Percentiles rank a stretch among this genome's conserved stretches.
Conservation (phyloP, 2,329 filamentous ascomycete species). For the Mycosphaerella sp. region DNA sequence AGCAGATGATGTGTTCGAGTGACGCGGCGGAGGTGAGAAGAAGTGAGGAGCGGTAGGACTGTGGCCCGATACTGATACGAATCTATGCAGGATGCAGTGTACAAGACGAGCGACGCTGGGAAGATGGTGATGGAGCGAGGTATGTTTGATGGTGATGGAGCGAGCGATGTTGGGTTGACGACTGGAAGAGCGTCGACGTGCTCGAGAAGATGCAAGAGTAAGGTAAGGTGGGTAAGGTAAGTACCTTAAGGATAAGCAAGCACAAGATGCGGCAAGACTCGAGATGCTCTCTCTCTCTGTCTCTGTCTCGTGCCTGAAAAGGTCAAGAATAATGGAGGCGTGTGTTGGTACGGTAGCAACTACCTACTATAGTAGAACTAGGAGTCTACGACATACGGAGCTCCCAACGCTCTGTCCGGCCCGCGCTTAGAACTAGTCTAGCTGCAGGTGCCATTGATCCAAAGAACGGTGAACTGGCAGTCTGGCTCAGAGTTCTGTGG, state of each 20-base stretch:
- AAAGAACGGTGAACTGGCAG: neutral
- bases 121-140: neutral
- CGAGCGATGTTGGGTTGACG: neutral
- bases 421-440: neutral
- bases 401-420: neutral
- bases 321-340: neutral
- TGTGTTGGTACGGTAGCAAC: neutral
- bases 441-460: neutral
- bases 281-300: neutral
- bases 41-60: neutral
- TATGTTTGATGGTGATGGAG: neutral
- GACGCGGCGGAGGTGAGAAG: neutral
- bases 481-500: neutral
- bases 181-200: neutral
- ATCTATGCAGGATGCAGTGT: neutral
- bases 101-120: neutral
- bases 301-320: neutral
- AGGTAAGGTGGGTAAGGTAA: too few relatives aligned
- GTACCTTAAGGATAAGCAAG: too few relatives aligned
- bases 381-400: neutral
- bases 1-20: neutral
- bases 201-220: neutral
- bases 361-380: neutral
- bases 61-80: neutral
- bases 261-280: neutral